Conservation (phyloP, 441 rosid genomes). For the Pelargonium australe region DNA sequence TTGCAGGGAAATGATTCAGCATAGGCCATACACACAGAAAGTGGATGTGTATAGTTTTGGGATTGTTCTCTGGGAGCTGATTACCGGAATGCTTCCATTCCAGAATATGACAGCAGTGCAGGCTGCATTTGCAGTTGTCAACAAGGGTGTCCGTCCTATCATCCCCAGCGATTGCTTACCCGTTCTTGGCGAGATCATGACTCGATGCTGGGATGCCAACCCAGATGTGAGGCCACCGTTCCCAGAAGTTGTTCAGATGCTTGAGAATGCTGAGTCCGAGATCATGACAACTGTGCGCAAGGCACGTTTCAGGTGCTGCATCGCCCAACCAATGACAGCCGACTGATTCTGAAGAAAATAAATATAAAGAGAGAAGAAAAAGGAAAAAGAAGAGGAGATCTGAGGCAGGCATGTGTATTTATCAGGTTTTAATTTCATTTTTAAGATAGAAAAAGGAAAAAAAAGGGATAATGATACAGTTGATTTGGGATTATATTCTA, state of each 20-base stretch:
- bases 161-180: slow-evolving; percentile 41
- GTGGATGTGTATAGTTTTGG: slow-evolving; percentile 55
- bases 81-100: slow-evolving; percentile 46
- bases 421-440: neutral
- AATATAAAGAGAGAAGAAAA: slow-evolving; percentile 7
- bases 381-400: slow-evolving; percentile 3
- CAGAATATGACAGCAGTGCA: slow-evolving; percentile 43
- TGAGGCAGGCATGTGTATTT: neutral
- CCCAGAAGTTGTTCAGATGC: slow-evolving; percentile 34
- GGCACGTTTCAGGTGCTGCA: slow-evolving; percentile 46
- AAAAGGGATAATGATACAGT: neutral
- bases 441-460: neutral
- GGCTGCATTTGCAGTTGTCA: slow-evolving; percentile 46
- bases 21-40: slow-evolving; percentile 45
- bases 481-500: neutral
- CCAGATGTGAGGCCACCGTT: slow-evolving; percentile 42
- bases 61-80: slow-evolving; percentile 48
- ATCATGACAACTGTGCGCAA: slow-evolving; percentile 36
- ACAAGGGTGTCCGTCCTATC: slow-evolving; percentile 40
- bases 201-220: slow-evolving; percentile 42
- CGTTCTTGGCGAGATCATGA: slow-evolving; percentile 40
- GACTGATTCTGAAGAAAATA: slow-evolving; percentile 23
- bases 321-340: slow-evolving; percentile 40
- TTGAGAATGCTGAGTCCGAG: slow-evolving; percentile 35
- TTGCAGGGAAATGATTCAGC: slow-evolving; percentile 51